Evolutionary conservation across 2,329 filamentous ascomycete species (phyloP), one percentile per base, ranked within the genome.

Genomic region (Purpureocillium lavendulum): DNA sequence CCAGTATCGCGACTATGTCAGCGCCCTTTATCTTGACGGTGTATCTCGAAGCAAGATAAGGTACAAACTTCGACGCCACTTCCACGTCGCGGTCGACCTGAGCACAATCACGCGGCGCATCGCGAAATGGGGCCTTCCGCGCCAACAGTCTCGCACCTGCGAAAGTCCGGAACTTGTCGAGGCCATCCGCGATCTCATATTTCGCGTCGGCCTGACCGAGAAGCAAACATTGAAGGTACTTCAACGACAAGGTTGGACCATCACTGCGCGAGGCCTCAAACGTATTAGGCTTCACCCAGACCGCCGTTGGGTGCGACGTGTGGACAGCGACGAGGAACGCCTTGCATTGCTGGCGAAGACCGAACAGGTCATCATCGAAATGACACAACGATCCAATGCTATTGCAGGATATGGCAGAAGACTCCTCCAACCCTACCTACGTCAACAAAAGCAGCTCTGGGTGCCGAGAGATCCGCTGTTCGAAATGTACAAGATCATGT

Each of bases 341-440:
- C 40, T 42, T 36, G 31, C 28, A 33, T 32, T 42, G 21, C 26
- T 42, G 9, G 32, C 35, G 33, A 42, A 39, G 31, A 39, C 32
- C 21, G 40, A 42, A 36, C 9, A 42, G 36, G 40, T 32, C 24
- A 42, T 42, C 24, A 42, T 42, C 32, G 36, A 42, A 28, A 42
- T 42, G 15, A 42, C 24, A 36, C 31, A 30, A 16, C 29, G 30
- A 15, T 39, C 38, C 12, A 39, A 34, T 34, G n/a, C 30, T 15
- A 37, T 37, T 30, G 30, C 35, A 9, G 28, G 35, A 37, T 29
- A 30, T 37, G 24, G 10, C 6, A 26, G 10, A 10, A 26, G 10
- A 6, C 21, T 26, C 10, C 21, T 26, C 10, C 10, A 26, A 10
- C 21, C 21, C 10, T 26, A 26, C 21, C 10, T 26, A 6, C 21